Evolutionary conservation across 1,284 basidiomycete species (phyloP), one percentile per base, ranked within the genome.

Genomic region (Phylloboletellus chloephorus): DNA sequence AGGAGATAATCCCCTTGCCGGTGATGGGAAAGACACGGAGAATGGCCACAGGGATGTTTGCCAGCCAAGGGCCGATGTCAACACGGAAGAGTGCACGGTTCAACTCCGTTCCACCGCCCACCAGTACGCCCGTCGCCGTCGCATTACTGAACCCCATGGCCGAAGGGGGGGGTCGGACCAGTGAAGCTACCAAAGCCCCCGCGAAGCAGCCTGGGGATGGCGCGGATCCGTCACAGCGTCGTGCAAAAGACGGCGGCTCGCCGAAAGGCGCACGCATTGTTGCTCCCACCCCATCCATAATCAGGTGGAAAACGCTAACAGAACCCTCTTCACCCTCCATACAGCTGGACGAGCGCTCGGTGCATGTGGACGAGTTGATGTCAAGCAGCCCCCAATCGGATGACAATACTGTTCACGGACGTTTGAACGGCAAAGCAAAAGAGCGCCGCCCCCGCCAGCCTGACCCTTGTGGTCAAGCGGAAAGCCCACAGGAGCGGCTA

Each of bases 331-430:
- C 51, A 11, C 53, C 57, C 11, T 54, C 60, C 10, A 42, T 56
- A 5, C 41, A 23, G 16, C 11, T 16, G 3, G 39, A 56, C 10
- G 51, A 54, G 5, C 41, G 52, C 5, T 52, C 55, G 7, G 45
- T 60, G 9, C 57, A 52, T 46, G 7, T 65, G 31, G 72, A 74
- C 41, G 66, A 73, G 51, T 49, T 70, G 12, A 54, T 51, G 32
- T 57, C 68, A 7, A 69, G 67, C 41, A 68, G 66, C 37, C 60
- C 65, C 6, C 38, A 28, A 5, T 21, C 30, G 5, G 37, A 50
- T 2, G 35, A 7, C 4, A 19, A 8, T 29, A 13, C 21, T 24
- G 9, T 30, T 7, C 43, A 4, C 13, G 36, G 23, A 22, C 41
- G 30, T n/a, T 10, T 12, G 20, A 37, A 41, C 4, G 36, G 7